These are phyloP conservation scores for Microbotryum silenes-acaulis DNA, from an alignment of 1,284 basidiomycete species.

Conservation along the genomic window DNA sequence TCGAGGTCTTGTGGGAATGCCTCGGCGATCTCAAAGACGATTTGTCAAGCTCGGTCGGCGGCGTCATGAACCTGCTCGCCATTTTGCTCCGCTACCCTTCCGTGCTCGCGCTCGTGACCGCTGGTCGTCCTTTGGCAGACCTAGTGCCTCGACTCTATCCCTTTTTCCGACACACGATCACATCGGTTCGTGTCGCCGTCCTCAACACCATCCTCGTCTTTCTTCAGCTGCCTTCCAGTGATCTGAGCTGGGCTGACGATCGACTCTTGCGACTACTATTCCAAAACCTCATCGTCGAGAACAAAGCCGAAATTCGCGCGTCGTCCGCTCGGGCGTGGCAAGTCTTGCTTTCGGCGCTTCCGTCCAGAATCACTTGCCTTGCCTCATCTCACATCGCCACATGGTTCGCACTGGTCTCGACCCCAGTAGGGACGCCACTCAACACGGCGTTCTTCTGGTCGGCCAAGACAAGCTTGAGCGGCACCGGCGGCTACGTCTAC, in stretches of 20 bases:
- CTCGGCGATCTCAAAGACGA: conserved; percentile 92
- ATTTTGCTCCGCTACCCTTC: conserved; percentile 71
- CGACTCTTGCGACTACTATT: conserved; percentile 77
- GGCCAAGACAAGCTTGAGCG: conserved; percentile 45
- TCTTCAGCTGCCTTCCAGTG: conserved; percentile 66
- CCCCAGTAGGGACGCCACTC: conserved; percentile 75
- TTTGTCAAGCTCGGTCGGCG: conserved; percentile 88
- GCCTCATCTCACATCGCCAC: conserved; percentile 39
- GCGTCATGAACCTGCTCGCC: conserved; percentile 92
- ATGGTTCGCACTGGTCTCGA: conserved; percentile 87
- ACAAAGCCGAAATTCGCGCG: conserved; percentile 75
- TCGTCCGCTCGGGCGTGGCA: conserved; percentile 70
- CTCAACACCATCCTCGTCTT: conserved; percentile 83
- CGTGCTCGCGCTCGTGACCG: conserved; percentile 56
- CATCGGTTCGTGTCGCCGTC: conserved; percentile 85
- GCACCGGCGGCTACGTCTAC: conserved; percentile 55
- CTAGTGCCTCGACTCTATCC: conserved; percentile 86
- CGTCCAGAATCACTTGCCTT: neutral
- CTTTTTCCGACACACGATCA: conserved; percentile 96
- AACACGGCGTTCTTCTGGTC: conserved; percentile 66
- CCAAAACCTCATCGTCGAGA: conserved; percentile 92
- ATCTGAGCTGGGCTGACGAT: conserved; percentile 67
- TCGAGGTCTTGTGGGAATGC: conserved; percentile 85
- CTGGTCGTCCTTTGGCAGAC: conserved; percentile 62
- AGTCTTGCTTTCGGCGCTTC: conserved; percentile 30